Evolutionary conservation across 108 stramenopile genomes (phyloP), one percentile per base, ranked within the genome.

Genomic region (Nitzschia inconspicua): DNA sequence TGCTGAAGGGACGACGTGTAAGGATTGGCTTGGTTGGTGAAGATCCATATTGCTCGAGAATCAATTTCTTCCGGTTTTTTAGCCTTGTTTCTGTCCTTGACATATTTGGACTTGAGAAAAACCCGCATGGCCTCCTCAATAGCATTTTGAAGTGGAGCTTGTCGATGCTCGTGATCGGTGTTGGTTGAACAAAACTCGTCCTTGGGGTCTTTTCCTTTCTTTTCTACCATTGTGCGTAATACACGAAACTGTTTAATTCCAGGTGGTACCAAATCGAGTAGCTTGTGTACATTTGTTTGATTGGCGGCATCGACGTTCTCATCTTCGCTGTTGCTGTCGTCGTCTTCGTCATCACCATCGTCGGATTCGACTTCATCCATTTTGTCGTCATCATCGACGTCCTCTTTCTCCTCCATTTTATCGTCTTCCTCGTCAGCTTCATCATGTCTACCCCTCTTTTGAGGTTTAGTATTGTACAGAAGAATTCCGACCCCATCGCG

Each of bases 21-120:
- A 3, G 59, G 59, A 49, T 54, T 46, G 4, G 81, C 84, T 39
- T 72, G 51, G 47, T 84, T 84, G 62, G 88, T 86, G 44, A 90
- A 78, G 32, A 90, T 84, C 88, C 88, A 90, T 35, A 90, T 64
- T 7, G 75, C 31, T 52, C 73, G 77, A 16, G 77, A 61, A 58
- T 90, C 88, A 4, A 52, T 57, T 44, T 73, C 56, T n/a, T 70
- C 59, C 10, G 70, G 46, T 24, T 69, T 67, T 16, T 58, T 47
- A 16, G 62, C 35, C n/a, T 44, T 51, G 27, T 77, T 83, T 43
- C 70, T 69, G 25, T 78, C 60, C 32, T 57, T 44, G 22, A 69
- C 72, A 30, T 57, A 82, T 58, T 79, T 82, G 47, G 80, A 75
- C 30, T 64, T 47, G 28, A 44, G 41, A 61, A 86, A 84, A 14